phyloP scores from a whole-genome alignment of 2,329 filamentous ascomycete species.

The Phyllosticta capitalensis region DNA sequence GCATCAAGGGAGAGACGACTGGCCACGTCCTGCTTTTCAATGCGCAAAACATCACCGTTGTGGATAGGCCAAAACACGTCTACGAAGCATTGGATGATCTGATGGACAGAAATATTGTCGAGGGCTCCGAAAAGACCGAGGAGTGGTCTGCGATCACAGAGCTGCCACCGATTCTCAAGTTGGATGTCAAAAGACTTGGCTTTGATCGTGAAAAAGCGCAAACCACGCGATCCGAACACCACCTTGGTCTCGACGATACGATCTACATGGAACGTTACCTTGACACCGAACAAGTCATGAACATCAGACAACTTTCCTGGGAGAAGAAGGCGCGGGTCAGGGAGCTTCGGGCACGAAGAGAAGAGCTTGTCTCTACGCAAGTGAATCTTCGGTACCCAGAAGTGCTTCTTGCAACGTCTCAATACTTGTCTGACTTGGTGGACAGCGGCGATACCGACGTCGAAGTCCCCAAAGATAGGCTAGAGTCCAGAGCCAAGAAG shows the following conservation, averaged over 20 bases:
- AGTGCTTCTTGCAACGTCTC: slow-evolving; percentile 23
- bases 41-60: slow-evolving; percentile 54
- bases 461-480: slow-evolving; percentile 12
- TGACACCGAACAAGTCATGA: slow-evolving; percentile 30
- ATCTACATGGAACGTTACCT: slow-evolving; percentile 83
- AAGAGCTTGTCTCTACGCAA: slow-evolving; percentile 30
- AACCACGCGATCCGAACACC: slow-evolving; percentile 64
- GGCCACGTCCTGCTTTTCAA: slow-evolving; percentile 48
- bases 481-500: slow-evolving; percentile 10
- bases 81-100: slow-evolving; percentile 78
- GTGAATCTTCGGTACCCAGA: slow-evolving; percentile 22
- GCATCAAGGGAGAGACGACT: slow-evolving; percentile 36
- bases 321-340: slow-evolving; percentile 57
- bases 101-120: slow-evolving; percentile 71
- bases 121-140: slow-evolving; percentile 6
- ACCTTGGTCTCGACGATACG: slow-evolving; percentile 68
- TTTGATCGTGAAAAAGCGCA: slow-evolving; percentile 52
- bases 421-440: slow-evolving; percentile 13
- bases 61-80: slow-evolving; percentile 53
- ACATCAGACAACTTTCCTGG: slow-evolving; percentile 63
- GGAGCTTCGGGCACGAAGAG: slow-evolving; percentile 41
- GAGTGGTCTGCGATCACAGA: slow-evolving; percentile 38
- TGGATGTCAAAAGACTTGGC: slow-evolving; percentile 77
- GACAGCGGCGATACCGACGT: not conserved
- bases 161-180: slow-evolving; percentile 78